Base-by-base conservation (phyloP, 306 rosid genomes). In the Vigna radiata region DNA sequence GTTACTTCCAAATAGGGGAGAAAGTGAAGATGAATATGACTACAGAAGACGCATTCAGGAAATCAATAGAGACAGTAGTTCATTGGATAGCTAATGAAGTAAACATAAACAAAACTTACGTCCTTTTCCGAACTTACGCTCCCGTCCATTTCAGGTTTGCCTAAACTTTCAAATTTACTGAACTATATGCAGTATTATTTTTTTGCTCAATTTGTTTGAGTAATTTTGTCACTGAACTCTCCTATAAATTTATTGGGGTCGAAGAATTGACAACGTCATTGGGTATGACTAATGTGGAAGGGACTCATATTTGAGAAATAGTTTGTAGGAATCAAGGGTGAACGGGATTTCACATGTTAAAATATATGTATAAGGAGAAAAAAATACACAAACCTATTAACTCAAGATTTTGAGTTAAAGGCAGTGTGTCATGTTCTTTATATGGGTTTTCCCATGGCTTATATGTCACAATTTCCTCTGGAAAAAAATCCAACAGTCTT, bases 131-230 rank as follows among this genome's bases (percentile, higher is more conserved):
- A 85, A 94, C 97, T 71, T 90, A 86, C 69, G 82, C 98, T 50
- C 91, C 98, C 8, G 94, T 91, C 67, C 98, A 94, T 86, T 94
- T 94, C 96, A 90, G 98, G 98, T 92, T 83, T 77, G 78, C 62
- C 77, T 49, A 23, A 17, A 50, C 83, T 53, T 79, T 68, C 75
- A 65, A 50, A 31, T 48, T 1, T 18, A 52, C 13, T 53, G 64
- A 25, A 71, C 62, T 68, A 5, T 52, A 8, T 58, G 50, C 47
- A 54, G 65, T 23, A 29, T 72, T 49, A 76, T 78, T 37, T 50
- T 68, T 70, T 68, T 84, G 62, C 70, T 56, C 41, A 18, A 27
- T 71, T 81, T 80, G 47, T 68, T 36, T 47, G 37, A 16, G 41
- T 55, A n/a, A 12, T 21, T 81, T 76, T 71, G 33, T 72, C 23